Evolutionary conservation across 805 yeast genomes (phyloP), one percentile per base, ranked within the genome.

Genomic region (Lachancea lanzarotensis): DNA sequence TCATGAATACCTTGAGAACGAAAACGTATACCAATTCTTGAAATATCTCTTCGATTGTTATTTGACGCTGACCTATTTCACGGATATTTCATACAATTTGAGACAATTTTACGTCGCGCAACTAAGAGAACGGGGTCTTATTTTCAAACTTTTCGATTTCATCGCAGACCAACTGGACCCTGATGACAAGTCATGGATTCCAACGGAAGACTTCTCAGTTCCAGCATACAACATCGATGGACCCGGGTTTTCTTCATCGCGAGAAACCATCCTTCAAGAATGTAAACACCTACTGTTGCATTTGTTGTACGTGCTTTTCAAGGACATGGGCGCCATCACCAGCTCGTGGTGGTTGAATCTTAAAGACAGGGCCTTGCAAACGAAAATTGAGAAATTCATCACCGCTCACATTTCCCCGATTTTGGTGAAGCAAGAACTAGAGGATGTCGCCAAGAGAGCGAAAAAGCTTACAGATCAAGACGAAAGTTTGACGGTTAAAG

Each of bases 21-120:
- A 72, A 35, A 67, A 68, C 20, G 67, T 64, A 18, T 47, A 52
- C 25, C 59, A 57, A 3, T 58, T 71, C 37, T 56, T 72, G 25
- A 67, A 60, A 17, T 83, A 75, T 56, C 52, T 83, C 29, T 82
- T 85, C 81, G 67, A 78, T 45, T 89, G 95, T 95, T 67, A 65
- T 49, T 66, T 86, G 43, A 61, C 84, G 0, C 71, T 84, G 50
- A 67, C 66, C 25, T 79, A 79, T 60, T 84, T 88, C 57, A 71
- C 74, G 42, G 78, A 79, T 46, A 74, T 84, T 5, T 78, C 93
- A 1, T 79, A 78, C 51, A 74, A 76, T 34, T 71, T 88, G 51
- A 73, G 89, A 45, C 72, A 76, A 38, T 68, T 72, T 35, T 84
- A 83, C 53, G 73, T 82, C 30, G 69, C 66, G 17, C 82, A 83